Evolutionary conservation across 2,329 filamentous ascomycete genomes (phyloP).

Genomic region (Phaeosphaeria sp.): DNA sequence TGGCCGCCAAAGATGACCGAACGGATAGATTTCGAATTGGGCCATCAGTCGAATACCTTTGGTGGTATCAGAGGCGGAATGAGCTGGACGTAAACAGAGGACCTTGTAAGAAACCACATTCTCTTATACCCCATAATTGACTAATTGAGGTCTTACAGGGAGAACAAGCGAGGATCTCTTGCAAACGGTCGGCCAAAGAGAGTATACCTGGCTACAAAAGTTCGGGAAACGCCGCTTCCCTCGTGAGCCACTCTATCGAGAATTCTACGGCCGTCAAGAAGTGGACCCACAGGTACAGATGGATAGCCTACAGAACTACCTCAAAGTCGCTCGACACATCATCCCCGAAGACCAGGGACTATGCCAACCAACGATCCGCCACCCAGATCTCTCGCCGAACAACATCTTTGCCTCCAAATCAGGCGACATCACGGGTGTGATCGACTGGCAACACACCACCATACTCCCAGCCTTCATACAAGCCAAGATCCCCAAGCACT

Average conservation of each 20-base stretch:
- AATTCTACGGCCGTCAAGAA: constrained; percentile 16
- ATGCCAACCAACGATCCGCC: constrained; percentile 14
- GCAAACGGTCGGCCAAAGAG: constrained; percentile 13
- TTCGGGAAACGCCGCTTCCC: constrained; percentile 15
- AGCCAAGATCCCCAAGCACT: constrained; percentile 42
- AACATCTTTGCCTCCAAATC: constrained; percentile 20
- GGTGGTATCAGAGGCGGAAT: constrained; percentile 15
- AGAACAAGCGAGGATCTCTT: constrained; percentile 10
- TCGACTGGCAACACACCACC: constrained; percentile 25
- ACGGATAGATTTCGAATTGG: constrained; percentile 13
- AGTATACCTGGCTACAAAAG: constrained; percentile 15
- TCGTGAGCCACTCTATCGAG: constrained; percentile 12
- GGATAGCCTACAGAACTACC: constrained; percentile 11
- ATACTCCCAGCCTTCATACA: constrained; percentile 43
- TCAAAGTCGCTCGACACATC: constrained; percentile 16
- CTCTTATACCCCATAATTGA: constrained; percentile 5
- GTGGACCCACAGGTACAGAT: constrained; percentile 15
- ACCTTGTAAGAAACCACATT: constrained; percentile 14
- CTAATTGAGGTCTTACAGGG: constrained; percentile 11
- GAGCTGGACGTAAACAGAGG: constrained; percentile 15
- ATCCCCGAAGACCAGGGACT: constrained; percentile 10
- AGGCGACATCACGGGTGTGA: constrained; percentile 17
- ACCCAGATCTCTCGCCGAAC: constrained; percentile 17
- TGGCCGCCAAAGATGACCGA: constrained; percentile 1
- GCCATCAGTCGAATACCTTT: constrained; percentile 9